phyloP scores from a whole-genome alignment of 148 eudicot genomes.

The Amaranthus hypochondriacus region DNA sequence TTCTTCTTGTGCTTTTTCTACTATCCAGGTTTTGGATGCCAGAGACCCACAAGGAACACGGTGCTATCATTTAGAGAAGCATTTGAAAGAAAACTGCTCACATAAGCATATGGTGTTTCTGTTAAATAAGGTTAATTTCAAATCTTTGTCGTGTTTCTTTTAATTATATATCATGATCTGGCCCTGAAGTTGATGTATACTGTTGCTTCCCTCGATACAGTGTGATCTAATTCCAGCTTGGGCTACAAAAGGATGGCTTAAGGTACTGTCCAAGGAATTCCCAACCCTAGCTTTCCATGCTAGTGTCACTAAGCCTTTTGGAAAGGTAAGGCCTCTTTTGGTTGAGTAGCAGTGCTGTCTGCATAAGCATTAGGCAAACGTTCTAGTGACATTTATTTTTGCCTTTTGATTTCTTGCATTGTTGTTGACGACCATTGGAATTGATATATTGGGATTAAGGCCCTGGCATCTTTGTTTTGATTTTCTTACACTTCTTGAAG shows the following conservation, averaged over 20 bases:
- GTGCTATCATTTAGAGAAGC: conserved; percentile 88
- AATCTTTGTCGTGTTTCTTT: not conserved
- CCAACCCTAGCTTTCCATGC: conserved; percentile 96
- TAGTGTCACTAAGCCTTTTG: conserved; percentile 85
- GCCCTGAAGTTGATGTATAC: conserved; percentile 1
- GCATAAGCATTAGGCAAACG: not conserved
- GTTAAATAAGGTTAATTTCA: conserved; percentile 59
- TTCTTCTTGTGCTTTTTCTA: not conserved
- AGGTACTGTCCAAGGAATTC: conserved; percentile 66
- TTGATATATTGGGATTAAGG: too few relatives aligned
- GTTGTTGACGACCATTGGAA: too few relatives aligned
- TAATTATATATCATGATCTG: not conserved
- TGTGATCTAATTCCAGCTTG: conserved; percentile 96
- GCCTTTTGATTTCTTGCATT: not conserved
- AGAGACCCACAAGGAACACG: conserved; percentile 96
- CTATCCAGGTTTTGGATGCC: conserved; percentile 78
- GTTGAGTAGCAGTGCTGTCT: not conserved
- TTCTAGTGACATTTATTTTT: not conserved
- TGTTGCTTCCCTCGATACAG: conserved; percentile 34
- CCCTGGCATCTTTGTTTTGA: not conserved
- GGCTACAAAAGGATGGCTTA: conserved; percentile 98
- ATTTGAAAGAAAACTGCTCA: conserved; percentile 77
- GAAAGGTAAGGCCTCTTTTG: conserved; percentile 50
- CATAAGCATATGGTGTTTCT: conserved; percentile 85
- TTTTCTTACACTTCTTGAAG: not conserved